phyloP scores from a whole-genome alignment of 305 asterid genomes.

The Fraxinus latifolia region DNA sequence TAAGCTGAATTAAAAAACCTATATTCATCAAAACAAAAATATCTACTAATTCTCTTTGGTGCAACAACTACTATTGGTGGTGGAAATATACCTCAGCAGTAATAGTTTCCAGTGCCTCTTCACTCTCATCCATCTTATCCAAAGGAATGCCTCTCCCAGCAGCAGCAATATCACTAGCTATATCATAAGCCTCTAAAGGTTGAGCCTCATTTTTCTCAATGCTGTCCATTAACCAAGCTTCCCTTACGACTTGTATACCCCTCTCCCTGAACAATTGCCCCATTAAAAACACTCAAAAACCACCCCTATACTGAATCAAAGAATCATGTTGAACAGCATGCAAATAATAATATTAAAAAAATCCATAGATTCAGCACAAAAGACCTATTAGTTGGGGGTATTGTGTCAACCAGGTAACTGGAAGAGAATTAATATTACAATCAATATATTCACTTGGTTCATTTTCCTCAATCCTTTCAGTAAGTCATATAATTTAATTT shows the following conservation, averaged over 20 bases:
- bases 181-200: slow-evolving; percentile 55
- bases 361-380: background rate
- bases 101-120: slow-evolving; percentile 67
- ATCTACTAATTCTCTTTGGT: background rate
- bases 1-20: slow-evolving; percentile 42
- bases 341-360: background rate
- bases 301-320: background rate
- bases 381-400: background rate
- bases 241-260: slow-evolving; percentile 64
- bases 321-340: background rate
- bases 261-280: slow-evolving; percentile 50
- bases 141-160: slow-evolving; percentile 60
- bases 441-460: background rate
- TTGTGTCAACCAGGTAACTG: background rate
- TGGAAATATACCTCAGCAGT: slow-evolving; percentile 50
- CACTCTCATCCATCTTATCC: slow-evolving; percentile 51
- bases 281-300: background rate
- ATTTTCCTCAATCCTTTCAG: background rate
- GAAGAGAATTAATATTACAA: background rate
- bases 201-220: slow-evolving; percentile 50
- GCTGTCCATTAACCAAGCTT: slow-evolving; percentile 73
- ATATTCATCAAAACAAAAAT: background rate
- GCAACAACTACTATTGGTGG: background rate
- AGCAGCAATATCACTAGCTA: slow-evolving; percentile 57
- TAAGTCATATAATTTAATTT: background rate